A percentile compares a stretch with the other conserved stretches of the same genome.
phyloP scores from a whole-genome alignment of 148 eudicot genomes.

The Fagopyrum tataricum region DNA sequence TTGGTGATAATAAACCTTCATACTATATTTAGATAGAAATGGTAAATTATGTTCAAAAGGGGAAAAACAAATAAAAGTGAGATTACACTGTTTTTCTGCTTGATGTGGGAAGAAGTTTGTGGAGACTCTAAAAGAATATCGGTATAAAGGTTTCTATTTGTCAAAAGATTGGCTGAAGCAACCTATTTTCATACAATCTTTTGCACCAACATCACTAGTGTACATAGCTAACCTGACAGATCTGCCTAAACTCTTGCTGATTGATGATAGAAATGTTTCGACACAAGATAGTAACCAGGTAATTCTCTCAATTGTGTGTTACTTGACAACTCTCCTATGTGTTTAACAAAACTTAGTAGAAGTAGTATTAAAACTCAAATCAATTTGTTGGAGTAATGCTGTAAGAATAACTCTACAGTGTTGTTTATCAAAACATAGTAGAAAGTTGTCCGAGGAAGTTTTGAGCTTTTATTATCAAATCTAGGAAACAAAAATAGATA shows the following conservation, averaged over 20 bases:
- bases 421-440: background rate
- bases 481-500: background rate
- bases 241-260: slow-evolving; percentile 75
- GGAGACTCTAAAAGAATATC: slow-evolving; percentile 65
- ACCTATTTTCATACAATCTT: slow-evolving; percentile 91
- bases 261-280: slow-evolving; percentile 46
- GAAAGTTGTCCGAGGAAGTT: background rate
- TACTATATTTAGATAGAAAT: background rate
- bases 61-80: background rate
- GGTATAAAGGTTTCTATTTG: slow-evolving; percentile 73
- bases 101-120: slow-evolving; percentile 60
- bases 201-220: slow-evolving; percentile 85
- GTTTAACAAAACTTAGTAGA: too few relatives aligned
- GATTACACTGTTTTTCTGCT: background rate
- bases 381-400: background rate
- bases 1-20: background rate
- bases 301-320: background rate
- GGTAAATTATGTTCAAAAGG: background rate
- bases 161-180: slow-evolving; percentile 80
- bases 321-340: background rate
- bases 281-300: slow-evolving; percentile 98
- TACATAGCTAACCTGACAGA: slow-evolving; percentile 70
- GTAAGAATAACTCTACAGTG: background rate
- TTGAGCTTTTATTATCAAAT: background rate
- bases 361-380: background rate